These are phyloP conservation scores for Chrysophaeum taylorii DNA, from an alignment of 352 stramenopile species.

Conservation along the genomic window DNA sequence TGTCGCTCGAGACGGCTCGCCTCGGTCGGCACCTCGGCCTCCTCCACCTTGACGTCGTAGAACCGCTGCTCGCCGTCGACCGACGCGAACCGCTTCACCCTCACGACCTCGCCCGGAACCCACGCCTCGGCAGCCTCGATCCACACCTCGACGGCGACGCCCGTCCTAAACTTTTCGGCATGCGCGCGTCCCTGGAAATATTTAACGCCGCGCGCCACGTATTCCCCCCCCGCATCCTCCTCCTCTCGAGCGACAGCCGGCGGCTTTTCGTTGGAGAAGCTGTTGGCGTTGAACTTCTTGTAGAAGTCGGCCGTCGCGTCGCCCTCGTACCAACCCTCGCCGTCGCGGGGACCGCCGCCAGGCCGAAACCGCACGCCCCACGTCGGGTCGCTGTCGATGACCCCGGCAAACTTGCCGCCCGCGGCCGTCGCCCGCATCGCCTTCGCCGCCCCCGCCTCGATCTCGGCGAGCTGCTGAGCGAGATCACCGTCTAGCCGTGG, in stretches of 20 bases:
- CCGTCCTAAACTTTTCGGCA: conserved; percentile 11
- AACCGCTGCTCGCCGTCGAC: background rate
- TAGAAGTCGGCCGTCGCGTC: no score
- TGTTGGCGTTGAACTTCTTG: no score
- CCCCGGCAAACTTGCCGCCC: background rate
- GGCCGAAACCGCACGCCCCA: no score
- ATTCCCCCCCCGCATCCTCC: conserved; percentile 1
- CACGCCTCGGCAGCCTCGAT: conserved; percentile 14
- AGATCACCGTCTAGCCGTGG: conserved; percentile 14
- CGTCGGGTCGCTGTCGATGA: background rate
- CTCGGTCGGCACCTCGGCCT: background rate
- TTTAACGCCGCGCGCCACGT: conserved; percentile 9
- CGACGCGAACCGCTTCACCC: background rate
- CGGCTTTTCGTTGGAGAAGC: no score
- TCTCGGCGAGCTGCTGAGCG: conserved; percentile 15
- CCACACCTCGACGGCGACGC: conserved; percentile 18
- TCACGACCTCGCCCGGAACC: background rate
- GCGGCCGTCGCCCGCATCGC: conserved; percentile 1
- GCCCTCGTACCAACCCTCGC: no score
- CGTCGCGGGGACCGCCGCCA: no score
- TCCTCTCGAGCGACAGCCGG: background rate
- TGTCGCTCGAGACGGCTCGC: background rate
- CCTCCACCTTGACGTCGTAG: conserved; percentile 3
- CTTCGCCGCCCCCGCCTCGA: conserved; percentile 10
- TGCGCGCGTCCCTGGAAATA: conserved; percentile 19